Conservation (phyloP, 2,329 filamentous ascomycete genomes). For the Leptodontidium sp. region DNA sequence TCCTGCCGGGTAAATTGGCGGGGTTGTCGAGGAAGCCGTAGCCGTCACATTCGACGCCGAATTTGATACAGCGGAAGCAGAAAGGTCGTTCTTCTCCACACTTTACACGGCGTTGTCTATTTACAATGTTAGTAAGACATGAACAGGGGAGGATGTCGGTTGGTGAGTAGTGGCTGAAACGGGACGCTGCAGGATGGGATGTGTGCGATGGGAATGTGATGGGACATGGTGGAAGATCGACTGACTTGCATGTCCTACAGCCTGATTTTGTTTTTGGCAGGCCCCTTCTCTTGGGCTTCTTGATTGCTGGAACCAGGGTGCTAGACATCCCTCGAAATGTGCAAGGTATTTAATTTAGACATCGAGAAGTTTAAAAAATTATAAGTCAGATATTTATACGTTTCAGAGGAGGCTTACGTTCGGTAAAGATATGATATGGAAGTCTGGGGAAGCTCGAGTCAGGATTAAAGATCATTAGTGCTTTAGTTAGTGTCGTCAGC, state of each 20-base stretch:
- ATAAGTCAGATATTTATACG: background rate
- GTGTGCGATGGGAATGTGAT: too few relatives aligned
- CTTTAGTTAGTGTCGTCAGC: too few relatives aligned
- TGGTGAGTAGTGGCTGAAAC: background rate
- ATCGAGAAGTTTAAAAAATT: background rate
- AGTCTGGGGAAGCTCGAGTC: background rate
- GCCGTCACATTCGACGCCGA: slow-evolving; percentile 37
- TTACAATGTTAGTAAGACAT: background rate
- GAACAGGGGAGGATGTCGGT: too few relatives aligned
- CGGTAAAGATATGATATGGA: background rate
- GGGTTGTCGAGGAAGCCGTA: slow-evolving; percentile 19
- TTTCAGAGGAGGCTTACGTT: background rate
- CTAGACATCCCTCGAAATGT: slow-evolving; percentile 11
- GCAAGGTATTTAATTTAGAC: background rate
- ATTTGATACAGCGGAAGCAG: slow-evolving; percentile 35
- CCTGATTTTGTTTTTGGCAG: slow-evolving; percentile 29
- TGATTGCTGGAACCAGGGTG: background rate
- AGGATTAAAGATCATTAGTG: background rate
- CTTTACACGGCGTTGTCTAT: slow-evolving; percentile 36
- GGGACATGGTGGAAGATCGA: background rate
- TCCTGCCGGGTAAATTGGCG: slow-evolving; percentile 7
- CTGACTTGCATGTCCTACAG: slow-evolving; percentile 33
- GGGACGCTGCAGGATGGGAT: background rate
- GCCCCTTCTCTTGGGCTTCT: slow-evolving; percentile 21
- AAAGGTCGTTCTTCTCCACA: slow-evolving; percentile 38